Evolutionary conservation across 495 filamentous ascomycete species (phyloP), one percentile per base, ranked within the genome.

Genomic region (Neurospora sp.): DNA sequence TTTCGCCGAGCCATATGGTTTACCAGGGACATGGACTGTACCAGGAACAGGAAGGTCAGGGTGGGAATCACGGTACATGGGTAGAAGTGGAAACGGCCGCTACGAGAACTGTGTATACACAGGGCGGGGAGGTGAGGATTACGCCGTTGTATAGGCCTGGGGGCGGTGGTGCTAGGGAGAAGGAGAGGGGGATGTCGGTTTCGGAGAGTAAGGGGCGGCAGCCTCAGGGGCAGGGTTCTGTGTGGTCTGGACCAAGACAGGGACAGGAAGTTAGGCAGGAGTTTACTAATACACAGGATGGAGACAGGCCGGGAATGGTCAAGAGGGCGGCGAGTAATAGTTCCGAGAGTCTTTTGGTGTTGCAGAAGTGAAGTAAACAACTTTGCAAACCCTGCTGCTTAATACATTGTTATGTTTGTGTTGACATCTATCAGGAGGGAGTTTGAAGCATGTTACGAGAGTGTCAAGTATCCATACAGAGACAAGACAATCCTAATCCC

Each of bases 291-390:
- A 31, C 27, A 31, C 2, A 31, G 27, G 27, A 31, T 31, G 27
- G 27, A 31, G 27, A 3, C 27, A 31, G 35, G 69, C 20, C 27
- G 10, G 39, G 22, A 17, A 31, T 12, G 69, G 39, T 14, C 37
- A 45, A 44, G 59, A 71, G n/a, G n/a, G n/a, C 70, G 39, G 9
- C 42, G 44, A 74, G 72, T 42, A 74, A 70, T 42, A 74, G 69
- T 22, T 74, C 53, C 12, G 72, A 39, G 45, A 74, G 53, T 68
- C 68, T 69, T 17, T 68, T 68, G 35, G 72, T 71, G 17, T 41
- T 73, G 41, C 69, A 73, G 39, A 73, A 53, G 48, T 70, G 16
- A 42, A 48, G 39, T 16, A 35, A 41, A 41, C 6, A 1, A 41
- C 31, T 35, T 35, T 35, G 31, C 27, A 31, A 31, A 31, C 31